phyloP scores from a whole-genome alignment of 257 asterid species.

The Jacaranda mimosifolia region DNA sequence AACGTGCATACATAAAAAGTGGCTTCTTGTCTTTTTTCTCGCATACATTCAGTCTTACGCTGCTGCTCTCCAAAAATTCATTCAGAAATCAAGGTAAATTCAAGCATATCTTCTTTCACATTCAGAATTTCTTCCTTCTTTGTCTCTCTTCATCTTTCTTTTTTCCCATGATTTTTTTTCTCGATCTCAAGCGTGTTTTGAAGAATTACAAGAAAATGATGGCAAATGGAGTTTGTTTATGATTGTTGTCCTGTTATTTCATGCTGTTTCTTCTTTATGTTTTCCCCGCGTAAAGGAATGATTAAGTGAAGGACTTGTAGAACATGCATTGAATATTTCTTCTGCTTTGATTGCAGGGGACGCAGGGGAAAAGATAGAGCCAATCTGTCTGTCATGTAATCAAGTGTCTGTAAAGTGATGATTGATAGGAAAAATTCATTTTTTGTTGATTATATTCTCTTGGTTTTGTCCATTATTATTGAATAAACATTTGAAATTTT shows the following conservation, averaged over 20 bases:
- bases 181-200: not conserved
- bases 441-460: not conserved
- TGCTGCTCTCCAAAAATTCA: not conserved
- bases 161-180: not conserved
- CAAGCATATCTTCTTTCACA: slow-evolving; percentile 23
- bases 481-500: not conserved
- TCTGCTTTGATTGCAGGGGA: slow-evolving; percentile 14
- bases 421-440: not conserved
- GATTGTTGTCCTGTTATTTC: not conserved
- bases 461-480: not conserved
- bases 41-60: not conserved
- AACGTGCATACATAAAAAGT: not conserved
- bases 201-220: not conserved
- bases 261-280: not conserved
- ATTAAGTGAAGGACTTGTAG: not conserved
- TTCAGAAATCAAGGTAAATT: slow-evolving; percentile 17
- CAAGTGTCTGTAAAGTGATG: not conserved
- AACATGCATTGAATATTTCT: not conserved
- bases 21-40: not conserved
- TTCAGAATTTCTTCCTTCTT: slow-evolving; percentile 27
- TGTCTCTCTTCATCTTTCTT: not conserved
- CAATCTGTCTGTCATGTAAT: slow-evolving; percentile 1
- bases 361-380: not conserved
- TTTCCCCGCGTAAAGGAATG: not conserved
- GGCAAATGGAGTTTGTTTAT: not conserved